These are phyloP conservation scores for Setaria viridis DNA, from an alignment of 202 grass and related monocot species.

Conservation along the genomic window DNA sequence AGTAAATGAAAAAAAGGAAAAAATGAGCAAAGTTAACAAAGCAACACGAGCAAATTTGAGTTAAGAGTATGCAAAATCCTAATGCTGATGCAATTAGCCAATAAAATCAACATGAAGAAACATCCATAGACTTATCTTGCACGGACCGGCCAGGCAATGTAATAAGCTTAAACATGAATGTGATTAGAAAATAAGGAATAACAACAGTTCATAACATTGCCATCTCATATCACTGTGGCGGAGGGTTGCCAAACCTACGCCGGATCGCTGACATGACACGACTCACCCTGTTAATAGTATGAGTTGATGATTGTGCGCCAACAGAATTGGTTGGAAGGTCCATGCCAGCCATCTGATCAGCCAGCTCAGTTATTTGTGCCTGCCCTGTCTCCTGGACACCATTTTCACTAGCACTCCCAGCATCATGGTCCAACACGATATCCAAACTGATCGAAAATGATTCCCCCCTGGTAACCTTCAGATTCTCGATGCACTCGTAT, in stretches of 20 bases:
- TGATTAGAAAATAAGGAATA: constrained; percentile 46
- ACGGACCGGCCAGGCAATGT: constrained; percentile 23
- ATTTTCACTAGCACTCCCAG: constrained; percentile 52
- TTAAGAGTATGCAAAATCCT: neutral
- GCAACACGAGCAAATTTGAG: neutral
- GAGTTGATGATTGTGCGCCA: constrained; percentile 40
- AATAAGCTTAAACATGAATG: constrained; percentile 45
- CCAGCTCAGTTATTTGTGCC: constrained; percentile 50
- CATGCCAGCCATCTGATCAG: constrained; percentile 60
- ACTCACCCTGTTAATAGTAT: constrained; percentile 66
- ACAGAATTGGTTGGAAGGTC: constrained; percentile 49
- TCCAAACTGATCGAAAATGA: constrained; percentile 78
- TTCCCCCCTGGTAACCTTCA: constrained; percentile 66
- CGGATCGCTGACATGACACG: constrained; percentile 63
- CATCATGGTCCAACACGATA: constrained; percentile 59
- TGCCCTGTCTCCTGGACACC: constrained; percentile 45
- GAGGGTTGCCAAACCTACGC: constrained; percentile 64
- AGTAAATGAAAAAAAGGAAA: neutral
- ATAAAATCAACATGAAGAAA: constrained; percentile 2
- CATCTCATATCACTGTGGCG: constrained; percentile 46
- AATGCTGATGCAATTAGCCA: constrained; percentile 31
- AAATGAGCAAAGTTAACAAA: neutral
- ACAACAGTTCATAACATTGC: constrained; percentile 43
- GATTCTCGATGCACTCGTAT: constrained; percentile 56
- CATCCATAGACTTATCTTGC: constrained; percentile 41